Evolutionary conservation across 176 grass and related monocot species (phyloP).

Genomic region (Oryza glumipatula): DNA sequence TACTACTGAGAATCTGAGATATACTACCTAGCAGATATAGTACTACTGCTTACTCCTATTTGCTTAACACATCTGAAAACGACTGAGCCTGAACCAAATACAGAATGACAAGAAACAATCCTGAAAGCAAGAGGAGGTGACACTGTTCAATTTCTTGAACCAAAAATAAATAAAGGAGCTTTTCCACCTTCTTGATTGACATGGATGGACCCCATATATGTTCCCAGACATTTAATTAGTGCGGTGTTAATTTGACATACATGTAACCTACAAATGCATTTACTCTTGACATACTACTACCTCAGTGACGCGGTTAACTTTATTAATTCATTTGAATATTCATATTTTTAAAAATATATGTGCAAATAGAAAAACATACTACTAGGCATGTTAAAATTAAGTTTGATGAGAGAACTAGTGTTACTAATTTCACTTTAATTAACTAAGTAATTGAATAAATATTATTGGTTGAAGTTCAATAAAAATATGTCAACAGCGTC

Average conservation of each 20-base stretch:
- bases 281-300: background rate
- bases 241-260: background rate
- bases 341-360: no score
- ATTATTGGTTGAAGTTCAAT: no score
- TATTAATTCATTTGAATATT: no score
- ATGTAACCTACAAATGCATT: background rate
- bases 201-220: slow-evolving; percentile 10
- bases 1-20: background rate
- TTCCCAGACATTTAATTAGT: slow-evolving; percentile 7
- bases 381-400: no score
- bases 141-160: background rate
- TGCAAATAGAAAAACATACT: no score
- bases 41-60: background rate
- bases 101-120: slow-evolving; percentile 8
- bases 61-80: background rate
- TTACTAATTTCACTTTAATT: no score
- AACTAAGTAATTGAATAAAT: no score
- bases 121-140: background rate
- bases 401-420: no score
- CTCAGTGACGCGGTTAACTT: no score
- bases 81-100: background rate
- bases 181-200: slow-evolving; percentile 9
- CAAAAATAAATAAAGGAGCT: background rate
- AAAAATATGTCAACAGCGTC: no score
- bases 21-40: background rate